phyloP scores from a whole-genome alignment of 164 flowering plant species.

The Litsea cubeba region DNA sequence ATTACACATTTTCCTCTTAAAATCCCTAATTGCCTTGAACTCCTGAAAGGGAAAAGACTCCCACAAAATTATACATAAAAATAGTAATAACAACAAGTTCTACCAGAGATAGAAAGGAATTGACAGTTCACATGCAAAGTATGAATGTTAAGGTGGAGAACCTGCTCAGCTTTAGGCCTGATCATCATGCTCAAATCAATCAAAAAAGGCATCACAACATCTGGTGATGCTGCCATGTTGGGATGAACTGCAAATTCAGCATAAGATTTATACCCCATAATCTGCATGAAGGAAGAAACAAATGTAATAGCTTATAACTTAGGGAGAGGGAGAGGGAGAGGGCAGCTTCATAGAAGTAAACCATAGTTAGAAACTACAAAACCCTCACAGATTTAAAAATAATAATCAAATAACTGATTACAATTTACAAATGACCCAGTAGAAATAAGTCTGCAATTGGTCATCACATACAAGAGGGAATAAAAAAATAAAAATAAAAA shows the following conservation, averaged over 20 bases:
- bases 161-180: slow-evolving; percentile 80
- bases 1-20: slow-evolving; percentile 52
- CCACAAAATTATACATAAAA: neutral
- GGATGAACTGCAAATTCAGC: slow-evolving; percentile 66
- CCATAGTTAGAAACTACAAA: neutral
- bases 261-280: slow-evolving; percentile 76
- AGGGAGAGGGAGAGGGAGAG: neutral
- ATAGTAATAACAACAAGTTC: neutral
- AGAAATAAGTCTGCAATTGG: too few relatives aligned
- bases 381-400: neutral
- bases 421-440: too few relatives aligned
- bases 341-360: too few relatives aligned
- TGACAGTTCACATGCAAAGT: neutral
- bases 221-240: slow-evolving; percentile 82
- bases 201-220: slow-evolving; percentile 74
- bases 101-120: neutral
- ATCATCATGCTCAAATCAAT: slow-evolving; percentile 65
- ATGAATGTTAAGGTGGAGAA: slow-evolving; percentile 15
- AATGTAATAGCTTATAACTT: slow-evolving; percentile 5
- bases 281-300: slow-evolving; percentile 38
- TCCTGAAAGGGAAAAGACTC: slow-evolving; percentile 45
- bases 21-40: slow-evolving; percentile 48
- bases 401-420: neutral
- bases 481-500: too few relatives aligned
- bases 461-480: too few relatives aligned